These are phyloP conservation scores for Turritis glabra DNA, from an alignment of 345 rosid genomes.

Conservation along the genomic window DNA sequence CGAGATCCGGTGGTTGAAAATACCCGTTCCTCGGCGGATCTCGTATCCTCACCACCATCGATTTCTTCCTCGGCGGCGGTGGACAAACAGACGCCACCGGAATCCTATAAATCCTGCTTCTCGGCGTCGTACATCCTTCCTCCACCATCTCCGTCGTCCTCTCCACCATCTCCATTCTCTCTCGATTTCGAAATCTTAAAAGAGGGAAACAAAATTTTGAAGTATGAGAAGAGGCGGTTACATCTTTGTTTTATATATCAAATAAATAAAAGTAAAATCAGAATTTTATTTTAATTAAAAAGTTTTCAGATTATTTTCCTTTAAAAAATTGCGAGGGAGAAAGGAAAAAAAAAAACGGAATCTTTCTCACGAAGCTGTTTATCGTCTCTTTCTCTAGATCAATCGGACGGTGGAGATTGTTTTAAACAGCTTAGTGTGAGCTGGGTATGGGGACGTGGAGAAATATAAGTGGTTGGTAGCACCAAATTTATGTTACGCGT, in stretches of 20 bases:
- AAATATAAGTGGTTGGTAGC: not conserved
- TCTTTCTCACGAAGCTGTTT: constrained; percentile 21
- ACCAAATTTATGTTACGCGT: constrained; percentile 16
- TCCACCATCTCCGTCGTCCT: constrained; percentile 26
- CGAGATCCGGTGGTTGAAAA: constrained; percentile 77
- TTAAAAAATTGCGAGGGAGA: constrained; percentile 32
- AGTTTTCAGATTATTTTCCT: constrained; percentile 5
- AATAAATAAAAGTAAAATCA: not conserved
- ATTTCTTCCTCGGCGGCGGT: constrained; percentile 70
- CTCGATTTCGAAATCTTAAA: not conserved
- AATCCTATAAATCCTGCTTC: constrained; percentile 46
- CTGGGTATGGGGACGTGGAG: constrained; percentile 26
- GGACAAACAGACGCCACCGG: constrained; percentile 54
- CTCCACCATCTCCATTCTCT: constrained; percentile 39
- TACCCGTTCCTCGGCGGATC: constrained; percentile 65
- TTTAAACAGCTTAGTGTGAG: constrained; percentile 7
- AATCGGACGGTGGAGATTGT: constrained; percentile 32
- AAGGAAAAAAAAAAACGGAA: constrained; percentile 2
- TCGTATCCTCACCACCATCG: constrained; percentile 35
- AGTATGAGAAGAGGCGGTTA: constrained; percentile 34
- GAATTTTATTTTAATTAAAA: too few relatives aligned
- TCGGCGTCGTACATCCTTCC: constrained; percentile 68
- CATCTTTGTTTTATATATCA: constrained; percentile 26
- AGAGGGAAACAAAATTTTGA: not conserved
- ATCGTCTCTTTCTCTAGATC: constrained; percentile 9